phyloP scores from a whole-genome alignment of 2,329 filamentous ascomycete genomes.

The Clarireedia monteithiana region DNA sequence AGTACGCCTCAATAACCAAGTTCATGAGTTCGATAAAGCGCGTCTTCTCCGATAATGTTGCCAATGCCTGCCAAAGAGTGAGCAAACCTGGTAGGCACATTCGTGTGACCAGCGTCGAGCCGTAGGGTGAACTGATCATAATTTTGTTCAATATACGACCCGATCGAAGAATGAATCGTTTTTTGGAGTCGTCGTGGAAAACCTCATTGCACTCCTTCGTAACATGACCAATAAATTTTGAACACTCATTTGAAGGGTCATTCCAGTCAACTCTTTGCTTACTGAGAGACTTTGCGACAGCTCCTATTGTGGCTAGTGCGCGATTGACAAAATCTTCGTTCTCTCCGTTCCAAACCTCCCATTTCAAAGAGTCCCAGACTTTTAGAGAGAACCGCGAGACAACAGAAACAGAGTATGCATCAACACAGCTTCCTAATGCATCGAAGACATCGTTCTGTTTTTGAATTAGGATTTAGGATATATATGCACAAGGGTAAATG shows the following conservation, averaged over 20 bases:
- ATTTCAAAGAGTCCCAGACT: slow-evolving; percentile 29
- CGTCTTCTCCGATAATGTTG: slow-evolving; percentile 7
- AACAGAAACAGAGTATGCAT: slow-evolving; percentile 17
- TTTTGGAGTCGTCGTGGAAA: slow-evolving; percentile 6
- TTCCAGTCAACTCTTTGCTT: slow-evolving; percentile 2
- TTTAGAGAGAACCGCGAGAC: slow-evolving; percentile 18
- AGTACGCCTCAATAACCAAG: slow-evolving; percentile 20
- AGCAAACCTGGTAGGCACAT: background rate
- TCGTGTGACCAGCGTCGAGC: background rate
- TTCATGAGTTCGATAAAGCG: slow-evolving; percentile 24
- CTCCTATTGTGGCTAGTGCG: slow-evolving; percentile 20
- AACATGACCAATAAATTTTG: slow-evolving; percentile 10
- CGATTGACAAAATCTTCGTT: slow-evolving; percentile 25
- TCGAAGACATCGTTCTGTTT: slow-evolving; percentile 23
- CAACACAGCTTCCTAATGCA: slow-evolving; percentile 11
- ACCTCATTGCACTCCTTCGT: slow-evolving; percentile 7
- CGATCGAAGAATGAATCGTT: slow-evolving; percentile 7
- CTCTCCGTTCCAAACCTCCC: slow-evolving; percentile 28
- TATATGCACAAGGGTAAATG: background rate
- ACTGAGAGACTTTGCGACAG: slow-evolving; percentile 12
- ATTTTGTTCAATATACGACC: slow-evolving; percentile 8
- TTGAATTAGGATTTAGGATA: background rate
- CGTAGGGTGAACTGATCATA: slow-evolving; percentile 3
- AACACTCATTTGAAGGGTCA: slow-evolving; percentile 5
- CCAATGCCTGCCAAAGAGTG: slow-evolving; percentile 1